phyloP scores from a whole-genome alignment of 805 yeast genomes.

The Candida tammaniensis region DNA sequence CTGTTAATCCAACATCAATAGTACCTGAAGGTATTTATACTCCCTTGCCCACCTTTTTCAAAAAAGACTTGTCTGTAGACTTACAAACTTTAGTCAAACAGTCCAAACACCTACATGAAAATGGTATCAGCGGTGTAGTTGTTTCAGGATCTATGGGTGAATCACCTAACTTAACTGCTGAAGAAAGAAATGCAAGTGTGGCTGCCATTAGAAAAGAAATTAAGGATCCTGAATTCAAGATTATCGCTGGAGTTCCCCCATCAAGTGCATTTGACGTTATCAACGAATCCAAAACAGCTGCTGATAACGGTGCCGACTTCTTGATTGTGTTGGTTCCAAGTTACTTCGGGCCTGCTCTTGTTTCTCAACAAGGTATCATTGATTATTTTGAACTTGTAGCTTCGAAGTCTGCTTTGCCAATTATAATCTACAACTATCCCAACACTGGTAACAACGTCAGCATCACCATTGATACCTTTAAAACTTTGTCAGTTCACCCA shows the following conservation, averaged over 20 bases:
- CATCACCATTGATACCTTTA: slow-evolving; percentile 21
- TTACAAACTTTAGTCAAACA: slow-evolving; percentile 30
- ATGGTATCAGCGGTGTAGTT: slow-evolving; percentile 33
- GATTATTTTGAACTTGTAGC: slow-evolving; percentile 30
- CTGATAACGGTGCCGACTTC: slow-evolving; percentile 31
- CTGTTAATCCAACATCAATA: slow-evolving; percentile 40
- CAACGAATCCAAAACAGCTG: slow-evolving; percentile 19
- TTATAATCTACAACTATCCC: slow-evolving; percentile 36
- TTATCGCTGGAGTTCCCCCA: slow-evolving; percentile 32
- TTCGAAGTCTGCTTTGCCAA: slow-evolving; percentile 30
- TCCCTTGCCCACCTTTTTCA: slow-evolving; percentile 31
- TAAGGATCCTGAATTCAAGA: slow-evolving; percentile 25
- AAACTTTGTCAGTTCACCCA: slow-evolving; percentile 24
- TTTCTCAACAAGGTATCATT: slow-evolving; percentile 29
- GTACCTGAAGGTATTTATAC: slow-evolving; percentile 29
- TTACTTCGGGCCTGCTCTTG: slow-evolving; percentile 29
- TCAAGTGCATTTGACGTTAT: slow-evolving; percentile 24
- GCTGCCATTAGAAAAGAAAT: slow-evolving; percentile 24
- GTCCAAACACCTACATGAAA: slow-evolving; percentile 22
- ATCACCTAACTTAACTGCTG: slow-evolving; percentile 27
- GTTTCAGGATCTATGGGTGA: slow-evolving; percentile 42
- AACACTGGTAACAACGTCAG: slow-evolving; percentile 33
- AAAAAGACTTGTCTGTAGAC: slow-evolving; percentile 20
- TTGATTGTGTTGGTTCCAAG: slow-evolving; percentile 32
- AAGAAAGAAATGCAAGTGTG: slow-evolving; percentile 27